Percentiles rank a stretch among this genome's conserved stretches.
Evolutionary conservation across 768 basidiomycete species (phyloP).

Genomic region (Flagelloscypha sp.): DNA sequence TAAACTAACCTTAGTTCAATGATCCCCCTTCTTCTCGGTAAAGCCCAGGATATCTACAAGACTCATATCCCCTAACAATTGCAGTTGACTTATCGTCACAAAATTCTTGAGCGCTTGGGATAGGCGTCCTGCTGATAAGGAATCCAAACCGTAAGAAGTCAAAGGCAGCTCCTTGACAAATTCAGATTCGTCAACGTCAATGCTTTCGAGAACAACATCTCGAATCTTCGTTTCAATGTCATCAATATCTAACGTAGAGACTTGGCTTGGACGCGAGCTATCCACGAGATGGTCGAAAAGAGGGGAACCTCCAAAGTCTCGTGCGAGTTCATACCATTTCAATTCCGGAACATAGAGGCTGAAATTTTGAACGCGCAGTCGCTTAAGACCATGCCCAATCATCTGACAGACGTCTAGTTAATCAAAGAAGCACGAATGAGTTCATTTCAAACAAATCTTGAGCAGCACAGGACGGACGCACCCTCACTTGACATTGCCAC

Average conservation of each 20-base stretch:
- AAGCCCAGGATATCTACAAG: slow-evolving; percentile 21
- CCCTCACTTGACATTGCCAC: slow-evolving; percentile 13
- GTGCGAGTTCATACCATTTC: slow-evolving; percentile 20
- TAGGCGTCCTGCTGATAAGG: slow-evolving; percentile 29
- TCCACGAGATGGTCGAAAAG: slow-evolving; percentile 17
- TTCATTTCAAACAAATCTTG: background rate
- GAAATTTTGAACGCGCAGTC: slow-evolving; percentile 16
- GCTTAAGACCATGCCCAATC: slow-evolving; percentile 23
- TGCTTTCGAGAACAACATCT: slow-evolving; percentile 12
- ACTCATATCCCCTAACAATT: slow-evolving; percentile 25
- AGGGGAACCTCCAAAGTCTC: slow-evolving; percentile 13
- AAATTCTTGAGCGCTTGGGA: slow-evolving; percentile 23
- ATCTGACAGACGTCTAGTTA: slow-evolving; percentile 21
- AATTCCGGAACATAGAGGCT: slow-evolving; percentile 25
- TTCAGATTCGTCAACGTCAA: slow-evolving; percentile 26
- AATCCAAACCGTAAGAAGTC: slow-evolving; percentile 35
- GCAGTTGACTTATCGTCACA: slow-evolving; percentile 25
- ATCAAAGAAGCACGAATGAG: background rate
- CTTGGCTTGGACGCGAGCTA: too few species aligned
- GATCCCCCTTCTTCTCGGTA: too few species aligned
- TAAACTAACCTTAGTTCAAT: too few species aligned
- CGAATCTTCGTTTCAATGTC: slow-evolving; percentile 5
- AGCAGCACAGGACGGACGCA: slow-evolving; percentile 2
- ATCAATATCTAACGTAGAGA: too few species aligned
- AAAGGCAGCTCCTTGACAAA: slow-evolving; percentile 29